These are phyloP conservation scores for Auriscalpium vulgare DNA, from an alignment of 768 basidiomycete species.

Conservation along the genomic window DNA sequence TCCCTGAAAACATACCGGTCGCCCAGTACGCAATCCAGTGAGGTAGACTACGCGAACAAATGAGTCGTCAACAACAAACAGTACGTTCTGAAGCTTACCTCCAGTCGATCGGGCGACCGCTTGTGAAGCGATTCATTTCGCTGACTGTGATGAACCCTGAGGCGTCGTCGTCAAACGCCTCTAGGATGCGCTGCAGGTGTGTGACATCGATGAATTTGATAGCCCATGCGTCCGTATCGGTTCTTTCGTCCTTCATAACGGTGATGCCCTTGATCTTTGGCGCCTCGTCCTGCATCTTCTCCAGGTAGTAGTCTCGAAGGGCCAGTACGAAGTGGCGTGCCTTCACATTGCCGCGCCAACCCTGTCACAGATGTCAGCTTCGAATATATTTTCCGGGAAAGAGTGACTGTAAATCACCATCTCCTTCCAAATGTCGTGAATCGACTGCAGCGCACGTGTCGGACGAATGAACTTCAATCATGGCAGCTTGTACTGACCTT, in stretches of 20 bases:
- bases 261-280: neutral
- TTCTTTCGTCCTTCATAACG: neutral
- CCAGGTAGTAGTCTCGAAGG: slow-evolving; percentile 22
- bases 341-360: slow-evolving; percentile 4
- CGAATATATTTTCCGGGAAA: neutral
- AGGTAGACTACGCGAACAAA: slow-evolving; percentile 9
- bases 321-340: slow-evolving; percentile 8
- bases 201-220: slow-evolving; percentile 13
- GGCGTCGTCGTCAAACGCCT: slow-evolving; percentile 25
- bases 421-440: slow-evolving; percentile 10
- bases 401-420: slow-evolving; percentile 9
- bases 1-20: neutral
- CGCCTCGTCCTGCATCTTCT: slow-evolving; percentile 8
- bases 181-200: slow-evolving; percentile 16
- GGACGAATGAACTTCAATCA: neutral
- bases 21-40: slow-evolving; percentile 25
- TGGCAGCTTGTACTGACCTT: slow-evolving; percentile 3
- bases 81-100: neutral
- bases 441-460: slow-evolving; percentile 5
- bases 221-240: slow-evolving; percentile 19
- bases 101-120: slow-evolving; percentile 17
- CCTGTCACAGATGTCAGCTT: neutral
- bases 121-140: slow-evolving; percentile 24
- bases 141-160: slow-evolving; percentile 22
- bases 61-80: neutral